A percentile compares a stretch with the other conserved stretches of the same genome.
Conservation (phyloP, 1,284 basidiomycete genomes). For the Leccinum holopus region DNA sequence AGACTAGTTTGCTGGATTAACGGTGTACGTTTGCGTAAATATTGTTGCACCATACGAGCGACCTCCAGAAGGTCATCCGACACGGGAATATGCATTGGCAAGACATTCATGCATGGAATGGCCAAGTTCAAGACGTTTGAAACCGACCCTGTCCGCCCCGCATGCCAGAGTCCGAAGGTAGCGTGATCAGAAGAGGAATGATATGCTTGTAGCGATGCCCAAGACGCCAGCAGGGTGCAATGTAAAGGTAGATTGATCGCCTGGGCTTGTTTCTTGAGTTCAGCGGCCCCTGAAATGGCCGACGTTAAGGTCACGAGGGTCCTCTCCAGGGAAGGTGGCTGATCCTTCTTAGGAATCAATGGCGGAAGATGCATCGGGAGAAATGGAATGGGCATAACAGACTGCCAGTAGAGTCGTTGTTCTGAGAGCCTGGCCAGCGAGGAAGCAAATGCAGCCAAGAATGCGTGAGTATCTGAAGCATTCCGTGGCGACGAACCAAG, state of each 20-base stretch:
- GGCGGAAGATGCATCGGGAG: conserved; percentile 36
- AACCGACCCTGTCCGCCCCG: conserved; percentile 40
- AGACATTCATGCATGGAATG: conserved; percentile 48
- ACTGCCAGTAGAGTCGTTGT: conserved; percentile 44
- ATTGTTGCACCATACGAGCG: conserved; percentile 37
- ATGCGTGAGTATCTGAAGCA: conserved; percentile 35
- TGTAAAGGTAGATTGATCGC: conserved; percentile 38
- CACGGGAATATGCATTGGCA: conserved; percentile 40
- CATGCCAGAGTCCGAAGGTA: conserved; percentile 50
- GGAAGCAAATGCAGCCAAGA: conserved; percentile 33
- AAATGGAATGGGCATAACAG: conserved; percentile 34
- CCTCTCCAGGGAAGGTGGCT: conserved; percentile 8
- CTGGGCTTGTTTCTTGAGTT: conserved; percentile 34
- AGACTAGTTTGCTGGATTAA: conserved; percentile 45
- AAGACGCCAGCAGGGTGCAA: conserved; percentile 45
- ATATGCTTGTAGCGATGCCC: conserved; percentile 44
- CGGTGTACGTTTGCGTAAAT: conserved; percentile 40
- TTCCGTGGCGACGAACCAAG: conserved; percentile 26
- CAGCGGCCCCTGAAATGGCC: conserved; percentile 22
- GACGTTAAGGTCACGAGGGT: conserved; percentile 23
- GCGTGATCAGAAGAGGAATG: conserved; percentile 32
- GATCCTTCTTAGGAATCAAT: conserved; percentile 9
- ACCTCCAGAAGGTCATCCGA: conserved; percentile 25
- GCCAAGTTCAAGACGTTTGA: conserved; percentile 40
- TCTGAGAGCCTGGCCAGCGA: conserved; percentile 24